Conservation (phyloP, 2,329 filamentous ascomycete genomes). For the Hypoxylon sp. region DNA sequence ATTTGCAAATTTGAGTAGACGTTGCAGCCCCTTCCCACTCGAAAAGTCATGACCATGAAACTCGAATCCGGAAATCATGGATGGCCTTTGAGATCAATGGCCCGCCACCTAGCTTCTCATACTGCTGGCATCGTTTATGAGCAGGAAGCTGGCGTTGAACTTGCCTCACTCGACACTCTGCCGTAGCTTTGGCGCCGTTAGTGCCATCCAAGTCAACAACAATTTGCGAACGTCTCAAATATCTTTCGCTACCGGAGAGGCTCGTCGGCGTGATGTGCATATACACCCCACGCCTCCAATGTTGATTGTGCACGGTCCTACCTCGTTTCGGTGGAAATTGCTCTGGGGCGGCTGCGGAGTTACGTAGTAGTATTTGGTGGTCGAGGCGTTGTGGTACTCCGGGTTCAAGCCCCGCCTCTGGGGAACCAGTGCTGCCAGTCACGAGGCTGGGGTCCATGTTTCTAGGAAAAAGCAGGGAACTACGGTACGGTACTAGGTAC, state of each 20-base stretch:
- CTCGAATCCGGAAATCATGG: slow-evolving; percentile 78
- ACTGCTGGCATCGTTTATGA: slow-evolving; percentile 60
- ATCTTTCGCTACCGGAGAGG: slow-evolving; percentile 56
- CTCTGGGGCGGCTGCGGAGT: slow-evolving; percentile 26
- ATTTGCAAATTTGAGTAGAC: slow-evolving; percentile 67
- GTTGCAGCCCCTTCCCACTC: slow-evolving; percentile 62
- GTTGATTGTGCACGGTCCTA: slow-evolving; percentile 74
- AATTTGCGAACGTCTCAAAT: slow-evolving; percentile 71
- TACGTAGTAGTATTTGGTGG: slow-evolving; percentile 31
- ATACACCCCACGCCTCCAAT: slow-evolving; percentile 67
- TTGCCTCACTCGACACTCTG: slow-evolving; percentile 79
- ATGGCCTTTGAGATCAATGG: slow-evolving; percentile 78
- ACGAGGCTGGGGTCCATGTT: slow-evolving; percentile 53
- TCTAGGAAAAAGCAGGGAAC: slow-evolving; percentile 68
- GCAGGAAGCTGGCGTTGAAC: slow-evolving; percentile 75
- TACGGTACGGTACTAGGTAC: no score
- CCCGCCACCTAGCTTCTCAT: slow-evolving; percentile 60
- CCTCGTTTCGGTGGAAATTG: slow-evolving; percentile 74
- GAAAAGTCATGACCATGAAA: slow-evolving; percentile 78
- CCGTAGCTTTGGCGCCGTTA: slow-evolving; percentile 72
- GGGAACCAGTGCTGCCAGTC: slow-evolving; percentile 10
- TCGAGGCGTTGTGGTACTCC: slow-evolving; percentile 56
- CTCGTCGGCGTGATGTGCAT: slow-evolving; percentile 74
- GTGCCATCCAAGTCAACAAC: slow-evolving; percentile 68
- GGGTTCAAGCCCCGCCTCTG: slow-evolving; percentile 57